These are phyloP conservation scores for Ceriops zippeliana DNA, from an alignment of 345 rosid species.

Conservation along the genomic window DNA sequence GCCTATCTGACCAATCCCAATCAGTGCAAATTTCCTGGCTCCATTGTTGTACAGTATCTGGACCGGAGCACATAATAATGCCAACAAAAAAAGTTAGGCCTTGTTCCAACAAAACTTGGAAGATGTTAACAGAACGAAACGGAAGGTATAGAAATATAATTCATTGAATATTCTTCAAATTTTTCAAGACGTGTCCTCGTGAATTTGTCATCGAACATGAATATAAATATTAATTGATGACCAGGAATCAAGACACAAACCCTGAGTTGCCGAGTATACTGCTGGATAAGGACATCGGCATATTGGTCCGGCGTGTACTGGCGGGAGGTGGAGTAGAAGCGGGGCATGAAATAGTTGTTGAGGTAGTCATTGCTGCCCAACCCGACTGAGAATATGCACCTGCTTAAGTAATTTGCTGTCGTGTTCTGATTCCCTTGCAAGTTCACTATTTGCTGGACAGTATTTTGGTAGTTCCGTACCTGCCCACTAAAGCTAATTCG, in stretches of 20 bases:
- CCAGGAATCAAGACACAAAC: background rate
- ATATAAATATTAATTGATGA: background rate
- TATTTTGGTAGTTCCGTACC: conserved; percentile 3
- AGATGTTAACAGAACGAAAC: background rate
- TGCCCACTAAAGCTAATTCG: conserved; percentile 6
- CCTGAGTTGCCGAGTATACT: conserved; percentile 11
- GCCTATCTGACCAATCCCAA: conserved; percentile 79
- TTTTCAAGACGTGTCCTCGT: background rate
- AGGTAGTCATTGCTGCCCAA: conserved; percentile 21
- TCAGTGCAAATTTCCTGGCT: conserved; percentile 77
- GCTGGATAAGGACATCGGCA: conserved; percentile 8
- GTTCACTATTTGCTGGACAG: background rate
- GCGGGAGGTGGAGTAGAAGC: background rate
- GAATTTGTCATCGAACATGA: too few relatives aligned
- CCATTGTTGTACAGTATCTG: conserved; percentile 67
- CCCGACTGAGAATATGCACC: conserved; percentile 15
- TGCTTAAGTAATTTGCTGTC: conserved; percentile 13
- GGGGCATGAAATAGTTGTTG: conserved; percentile 21
- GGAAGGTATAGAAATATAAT: background rate
- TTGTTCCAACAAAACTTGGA: background rate
- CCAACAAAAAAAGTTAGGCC: background rate
- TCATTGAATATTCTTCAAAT: background rate
- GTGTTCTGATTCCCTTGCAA: background rate
- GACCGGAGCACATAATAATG: background rate
- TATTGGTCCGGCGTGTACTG: conserved; percentile 11